Evolutionary conservation across 73 alveolate species (phyloP).

Genomic region (Paramecium pentaurelia): DNA sequence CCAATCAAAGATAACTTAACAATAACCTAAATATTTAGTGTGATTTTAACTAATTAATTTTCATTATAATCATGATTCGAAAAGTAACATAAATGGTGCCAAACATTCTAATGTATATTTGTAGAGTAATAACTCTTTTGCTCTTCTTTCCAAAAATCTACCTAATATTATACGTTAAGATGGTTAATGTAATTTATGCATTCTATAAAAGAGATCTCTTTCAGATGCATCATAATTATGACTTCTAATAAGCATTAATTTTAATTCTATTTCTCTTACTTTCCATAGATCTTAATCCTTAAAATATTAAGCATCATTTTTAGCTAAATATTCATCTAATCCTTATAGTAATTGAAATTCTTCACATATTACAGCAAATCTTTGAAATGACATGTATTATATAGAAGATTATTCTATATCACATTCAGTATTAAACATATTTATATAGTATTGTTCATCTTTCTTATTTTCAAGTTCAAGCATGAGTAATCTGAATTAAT

Average conservation of each 20-base stretch:
- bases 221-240: constrained; percentile 35
- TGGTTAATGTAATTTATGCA: constrained; percentile 4
- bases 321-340: background rate
- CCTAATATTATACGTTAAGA: constrained; percentile 17
- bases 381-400: constrained; percentile 9
- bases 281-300: constrained; percentile 4
- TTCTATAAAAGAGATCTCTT: constrained; percentile 27
- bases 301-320: constrained; percentile 31
- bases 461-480: background rate
- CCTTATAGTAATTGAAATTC: background rate
- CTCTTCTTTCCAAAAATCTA: constrained; percentile 45
- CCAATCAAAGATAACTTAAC: background rate
- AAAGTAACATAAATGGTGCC: background rate
- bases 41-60: background rate
- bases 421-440: constrained; percentile 6
- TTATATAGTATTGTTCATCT: background rate
- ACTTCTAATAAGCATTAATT: constrained; percentile 23
- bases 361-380: constrained; percentile 10
- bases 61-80: constrained; percentile 2
- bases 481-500: background rate
- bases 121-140: background rate
- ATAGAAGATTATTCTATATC: background rate
- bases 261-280: constrained; percentile 27
- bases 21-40: background rate
- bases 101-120: constrained; percentile 14